phyloP scores from a whole-genome alignment of 352 stramenopile genomes.

The Globisporangium barbulae region DNA sequence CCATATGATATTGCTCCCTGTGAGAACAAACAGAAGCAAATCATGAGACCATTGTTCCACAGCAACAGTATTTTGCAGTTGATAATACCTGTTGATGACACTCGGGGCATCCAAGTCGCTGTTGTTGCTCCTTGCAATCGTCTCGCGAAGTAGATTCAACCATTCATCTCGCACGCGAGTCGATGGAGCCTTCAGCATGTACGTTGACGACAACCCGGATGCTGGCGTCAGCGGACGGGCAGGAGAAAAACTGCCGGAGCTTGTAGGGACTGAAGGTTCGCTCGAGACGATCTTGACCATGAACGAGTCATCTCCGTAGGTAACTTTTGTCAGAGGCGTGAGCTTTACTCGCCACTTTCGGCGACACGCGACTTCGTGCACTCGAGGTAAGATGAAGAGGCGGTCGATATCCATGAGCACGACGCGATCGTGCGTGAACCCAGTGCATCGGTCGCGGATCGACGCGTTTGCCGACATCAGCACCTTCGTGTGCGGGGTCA shows the following conservation, averaged over 20 bases:
- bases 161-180: slow-evolving; percentile 68
- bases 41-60: background rate
- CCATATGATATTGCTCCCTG: slow-evolving; percentile 27
- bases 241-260: slow-evolving; percentile 21
- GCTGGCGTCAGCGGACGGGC: slow-evolving; percentile 22
- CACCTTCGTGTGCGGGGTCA: slow-evolving; percentile 70
- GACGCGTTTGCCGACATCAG: slow-evolving; percentile 67
- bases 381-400: slow-evolving; percentile 57
- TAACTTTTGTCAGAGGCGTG: slow-evolving; percentile 40
- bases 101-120: background rate
- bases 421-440: slow-evolving; percentile 69
- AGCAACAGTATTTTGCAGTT: background rate
- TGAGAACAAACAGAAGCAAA: background rate
- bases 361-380: slow-evolving; percentile 65
- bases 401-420: slow-evolving; percentile 72
- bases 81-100: slow-evolving; percentile 5
- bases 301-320: slow-evolving; percentile 80
- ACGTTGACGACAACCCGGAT: slow-evolving; percentile 24
- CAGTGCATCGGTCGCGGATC: slow-evolving; percentile 74
- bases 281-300: slow-evolving; percentile 67
- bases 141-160: slow-evolving; percentile 58
- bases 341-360: slow-evolving; percentile 70
- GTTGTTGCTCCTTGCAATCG: slow-evolving; percentile 19
- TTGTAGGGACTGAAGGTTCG: slow-evolving; percentile 24
- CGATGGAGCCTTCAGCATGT: slow-evolving; percentile 62